Conservation (phyloP, 768 basidiomycete genomes). For the Pleurotus tuber-regium region DNA sequence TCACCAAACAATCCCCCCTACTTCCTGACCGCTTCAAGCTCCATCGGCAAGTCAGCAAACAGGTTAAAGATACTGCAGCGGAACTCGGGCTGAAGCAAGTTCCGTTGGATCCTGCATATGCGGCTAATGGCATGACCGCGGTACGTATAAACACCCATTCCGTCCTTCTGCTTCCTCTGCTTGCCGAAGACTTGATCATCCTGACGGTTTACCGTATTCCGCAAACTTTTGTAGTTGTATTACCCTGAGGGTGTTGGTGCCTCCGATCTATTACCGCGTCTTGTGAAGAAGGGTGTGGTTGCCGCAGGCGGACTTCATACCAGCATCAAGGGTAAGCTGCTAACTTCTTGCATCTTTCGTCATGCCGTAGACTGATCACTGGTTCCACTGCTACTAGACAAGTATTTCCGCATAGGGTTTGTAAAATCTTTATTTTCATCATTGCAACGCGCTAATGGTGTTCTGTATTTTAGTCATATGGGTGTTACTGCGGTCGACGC, state of each 20-base stretch:
- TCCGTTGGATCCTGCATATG: constrained; percentile 53
- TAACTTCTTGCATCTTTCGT: background rate
- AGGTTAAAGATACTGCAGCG: constrained; percentile 64
- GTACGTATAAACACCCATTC: constrained; percentile 32
- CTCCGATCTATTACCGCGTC: constrained; percentile 71
- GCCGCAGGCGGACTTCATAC: constrained; percentile 88
- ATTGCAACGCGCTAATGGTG: constrained; percentile 1
- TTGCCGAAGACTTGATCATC: too few relatives aligned
- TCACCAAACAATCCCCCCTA: constrained; percentile 60
- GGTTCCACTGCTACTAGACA: constrained; percentile 43
- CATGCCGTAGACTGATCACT: background rate
- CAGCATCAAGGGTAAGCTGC: constrained; percentile 67
- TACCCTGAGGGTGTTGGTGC: constrained; percentile 81
- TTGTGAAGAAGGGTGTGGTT: constrained; percentile 70
- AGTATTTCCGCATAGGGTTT: constrained; percentile 89
- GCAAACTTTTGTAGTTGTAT: constrained; percentile 51
- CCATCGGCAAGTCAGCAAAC: constrained; percentile 67
- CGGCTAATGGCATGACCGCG: constrained; percentile 96
- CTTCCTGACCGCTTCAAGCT: constrained; percentile 75
- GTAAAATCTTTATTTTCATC: constrained; percentile 20
- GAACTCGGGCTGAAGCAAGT: constrained; percentile 75
- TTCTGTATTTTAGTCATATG: constrained; percentile 70
- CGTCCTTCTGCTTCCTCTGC: background rate
- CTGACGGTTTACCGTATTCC: background rate
- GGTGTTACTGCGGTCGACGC: constrained; percentile 77